These are phyloP conservation scores for Lophiotrema nucula DNA, from an alignment of 495 filamentous ascomycete genomes.

Conservation along the genomic window DNA sequence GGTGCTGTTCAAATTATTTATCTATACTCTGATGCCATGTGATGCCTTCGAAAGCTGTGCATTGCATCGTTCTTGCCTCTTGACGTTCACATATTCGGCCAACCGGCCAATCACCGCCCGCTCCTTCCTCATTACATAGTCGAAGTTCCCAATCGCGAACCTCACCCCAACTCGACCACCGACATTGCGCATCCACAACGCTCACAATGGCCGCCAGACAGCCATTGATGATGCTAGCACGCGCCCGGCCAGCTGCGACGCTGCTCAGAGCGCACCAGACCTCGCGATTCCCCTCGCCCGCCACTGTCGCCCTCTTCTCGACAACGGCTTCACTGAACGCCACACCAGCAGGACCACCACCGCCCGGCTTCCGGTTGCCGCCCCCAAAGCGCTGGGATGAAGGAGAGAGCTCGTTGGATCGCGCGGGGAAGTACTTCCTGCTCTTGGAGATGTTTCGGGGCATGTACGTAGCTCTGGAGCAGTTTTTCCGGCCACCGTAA, in stretches of 20 bases:
- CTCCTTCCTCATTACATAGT: too few species aligned
- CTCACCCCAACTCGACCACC: constrained; percentile 10
- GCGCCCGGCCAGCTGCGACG: constrained; percentile 25
- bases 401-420: constrained; percentile 69
- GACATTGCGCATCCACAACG: constrained; percentile 10
- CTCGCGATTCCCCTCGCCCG: constrained; percentile 37
- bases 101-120: constrained; percentile 28
- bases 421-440: constrained; percentile 88
- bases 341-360: constrained; percentile 73
- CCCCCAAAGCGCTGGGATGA: constrained; percentile 68
- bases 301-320: constrained; percentile 60
- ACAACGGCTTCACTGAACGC: constrained; percentile 61
- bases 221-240: constrained; percentile 40
- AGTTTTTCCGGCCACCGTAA: constrained; percentile 96
- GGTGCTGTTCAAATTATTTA: too few species aligned
- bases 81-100: too few species aligned
- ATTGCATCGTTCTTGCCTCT: too few species aligned
- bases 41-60: too few species aligned
- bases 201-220: constrained; percentile 36
- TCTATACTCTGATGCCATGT: too few species aligned
- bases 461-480: constrained; percentile 97
- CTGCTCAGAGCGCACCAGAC: constrained; percentile 22
- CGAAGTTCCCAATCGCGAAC: neutral
- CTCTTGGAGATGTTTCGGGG: constrained; percentile 92
- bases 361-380: constrained; percentile 71